Evolutionary conservation across 192 early-diverging fungal genomes (phyloP), one percentile per base, ranked within the genome.

Genomic region (Coemansia sp.): DNA sequence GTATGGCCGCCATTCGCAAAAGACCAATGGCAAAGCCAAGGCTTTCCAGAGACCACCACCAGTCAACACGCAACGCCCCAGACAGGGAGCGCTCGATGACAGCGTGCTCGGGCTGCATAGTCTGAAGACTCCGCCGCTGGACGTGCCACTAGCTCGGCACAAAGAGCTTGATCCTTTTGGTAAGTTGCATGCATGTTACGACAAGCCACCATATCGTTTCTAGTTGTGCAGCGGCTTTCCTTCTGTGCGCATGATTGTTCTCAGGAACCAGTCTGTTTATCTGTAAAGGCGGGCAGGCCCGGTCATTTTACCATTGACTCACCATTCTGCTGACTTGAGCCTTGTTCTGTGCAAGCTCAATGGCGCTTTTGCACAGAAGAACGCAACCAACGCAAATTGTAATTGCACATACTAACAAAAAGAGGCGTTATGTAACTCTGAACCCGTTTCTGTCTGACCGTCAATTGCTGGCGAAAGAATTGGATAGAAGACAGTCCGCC

Each of bases 401-500:
- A n/a, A n/a, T 44, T 15, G 5, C 40, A 44, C 4, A 18, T 48
- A 18, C 47, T 48, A 48, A 48, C 15, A 48, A 48, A 48, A 48
- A 18, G 47, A 48, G 47, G 47, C 47, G 47, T 48, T 48, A 18
- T 48, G 18, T 48, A 48, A 48, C 40, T 44, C 15, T 12, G 40
- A 34, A 34, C 31, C 31, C 31, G 31, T 34, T 34, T 34, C 7
- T 34, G 31, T 34, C 31, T 34, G 31, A 34, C 31, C 31, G 31
- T 34, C 31, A 34, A 34, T 34, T 34, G 31, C 31, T 34, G 31
- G 31, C 31, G 31, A 34, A 34, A 34, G 31, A 34, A 34, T 18
- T 48, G 59, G 15, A 49, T 73, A 73, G 76, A 73, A 42, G 71
- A 73, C 71, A 79, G 76, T 31, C 76, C 76, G 37, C 76, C 71